Evolutionary conservation across 768 basidiomycete genomes (phyloP), one percentile per base, ranked within the genome.

Genomic region (Trichaptum fuscoviolaceum): DNA sequence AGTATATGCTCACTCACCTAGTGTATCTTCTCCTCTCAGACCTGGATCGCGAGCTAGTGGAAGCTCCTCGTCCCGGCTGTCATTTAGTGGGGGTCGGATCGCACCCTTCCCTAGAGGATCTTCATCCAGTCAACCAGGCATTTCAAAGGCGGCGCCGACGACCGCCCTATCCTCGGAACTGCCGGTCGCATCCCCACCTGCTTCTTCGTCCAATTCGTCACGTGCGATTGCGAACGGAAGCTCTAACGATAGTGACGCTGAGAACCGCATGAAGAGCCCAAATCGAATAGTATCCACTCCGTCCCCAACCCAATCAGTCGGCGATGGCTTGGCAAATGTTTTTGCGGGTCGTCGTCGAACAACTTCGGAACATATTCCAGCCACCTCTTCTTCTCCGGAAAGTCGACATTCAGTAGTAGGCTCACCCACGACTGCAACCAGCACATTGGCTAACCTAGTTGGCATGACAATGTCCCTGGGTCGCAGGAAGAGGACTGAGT

Each of bases 21-120:
- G 70, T 66, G 74, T 77, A 52, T 78, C 83, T 12, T 87, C 89
- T 0, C 89, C 91, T 0, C 75, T 90, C 61, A 85, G 91, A 8
- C 88, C 91, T 36, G 88, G 83, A 7, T 92, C 91, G 6, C 83
- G 91, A 57, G 86, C 89, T 6, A 92, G 90, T 1, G 83, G 88
- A 20, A 73, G 87, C 24, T 91, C 90, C 6, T 84, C 89, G 0
- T 93, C 91, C 9, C 82, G 80, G 65, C 88, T 91, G 72, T 91
- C 90, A 9, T 58, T 52, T 20, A 61, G 62, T 7, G 79, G 82
- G 0, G 84, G 81, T 34, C 85, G 89, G 36, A 79, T 87, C 30
- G 89, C 91, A 17, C 79, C 82, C 0, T 77, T 91, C 64, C 66
- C 62, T 10, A 87, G 84, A 61, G 80, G 76, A 57, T 79, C 80